Evolutionary conservation across 1,139 yeast species (phyloP).

Genomic region (Hemisphaericaspora subhashii): DNA sequence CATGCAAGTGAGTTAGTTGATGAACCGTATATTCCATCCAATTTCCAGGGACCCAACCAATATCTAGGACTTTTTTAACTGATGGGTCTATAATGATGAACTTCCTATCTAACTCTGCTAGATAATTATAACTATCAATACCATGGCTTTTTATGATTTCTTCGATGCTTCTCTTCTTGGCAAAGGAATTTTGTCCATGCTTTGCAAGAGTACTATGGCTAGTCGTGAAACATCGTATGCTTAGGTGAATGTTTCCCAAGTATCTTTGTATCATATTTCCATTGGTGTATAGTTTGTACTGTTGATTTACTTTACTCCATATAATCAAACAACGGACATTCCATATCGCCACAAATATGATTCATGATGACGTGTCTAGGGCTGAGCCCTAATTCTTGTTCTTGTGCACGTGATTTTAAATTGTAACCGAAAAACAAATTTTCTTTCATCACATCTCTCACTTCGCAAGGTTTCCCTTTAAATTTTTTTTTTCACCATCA

Average conservation of each 20-base stretch:
- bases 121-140: background rate
- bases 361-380: no score
- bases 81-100: slow-evolving; percentile 26
- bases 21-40: slow-evolving; percentile 79
- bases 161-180: background rate
- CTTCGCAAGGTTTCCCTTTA: no score
- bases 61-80: slow-evolving; percentile 35
- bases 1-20: slow-evolving; percentile 30
- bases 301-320: background rate
- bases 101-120: slow-evolving; percentile 23
- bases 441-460: background rate
- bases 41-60: slow-evolving; percentile 94
- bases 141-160: background rate
- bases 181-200: background rate
- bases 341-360: no score
- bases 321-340: no score
- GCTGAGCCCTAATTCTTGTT: background rate
- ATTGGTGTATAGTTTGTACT: no score
- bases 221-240: slow-evolving; percentile 4
- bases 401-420: background rate
- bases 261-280: background rate
- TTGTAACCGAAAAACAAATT: background rate
- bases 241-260: background rate
- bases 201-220: background rate
- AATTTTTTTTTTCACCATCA: background rate